phyloP scores from a whole-genome alignment of 169 alveolate species.

The Eimeria praecox region DNA sequence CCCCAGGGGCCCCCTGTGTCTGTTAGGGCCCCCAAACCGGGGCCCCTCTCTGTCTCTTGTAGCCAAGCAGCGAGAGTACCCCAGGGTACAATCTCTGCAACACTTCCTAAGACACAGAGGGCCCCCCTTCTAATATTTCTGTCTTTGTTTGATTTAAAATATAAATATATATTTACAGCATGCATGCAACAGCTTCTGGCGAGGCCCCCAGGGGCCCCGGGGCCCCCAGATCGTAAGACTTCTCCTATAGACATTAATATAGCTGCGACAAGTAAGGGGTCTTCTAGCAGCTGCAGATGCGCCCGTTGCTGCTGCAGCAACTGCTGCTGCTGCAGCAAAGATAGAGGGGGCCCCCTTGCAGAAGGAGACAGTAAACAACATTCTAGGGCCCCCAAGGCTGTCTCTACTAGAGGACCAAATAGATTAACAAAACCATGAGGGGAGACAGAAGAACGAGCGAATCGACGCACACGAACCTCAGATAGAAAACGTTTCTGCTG shows the following conservation, averaged over 20 bases:
- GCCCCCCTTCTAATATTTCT: slow-evolving; percentile 38
- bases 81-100: not conserved
- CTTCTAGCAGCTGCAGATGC: slow-evolving; percentile 21
- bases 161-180: not conserved
- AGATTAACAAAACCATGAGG: not conserved
- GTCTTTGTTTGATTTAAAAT: not conserved
- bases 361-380: not conserved
- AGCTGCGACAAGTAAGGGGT: slow-evolving; percentile 1
- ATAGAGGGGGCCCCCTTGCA: not conserved
- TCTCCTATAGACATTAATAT: slow-evolving; percentile 12
- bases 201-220: slow-evolving; percentile 51
- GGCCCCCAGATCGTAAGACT: slow-evolving; percentile 16
- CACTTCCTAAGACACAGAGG: slow-evolving; percentile 19
- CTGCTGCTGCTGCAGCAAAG: slow-evolving; percentile 34
- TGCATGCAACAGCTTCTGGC: not conserved
- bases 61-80: not conserved
- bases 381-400: slow-evolving; percentile 8
- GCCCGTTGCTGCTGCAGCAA: slow-evolving; percentile 32
- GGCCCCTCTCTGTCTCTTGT: not conserved
- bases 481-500: not conserved
- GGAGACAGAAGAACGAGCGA: not conserved
- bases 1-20: not conserved
- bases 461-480: slow-evolving; percentile 21
- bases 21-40: not conserved
- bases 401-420: not conserved